A percentile compares a stretch with the other conserved stretches of the same genome.
These are phyloP conservation scores for Medicago truncatula DNA, from an alignment of 306 rosid genomes.

Conservation along the genomic window DNA sequence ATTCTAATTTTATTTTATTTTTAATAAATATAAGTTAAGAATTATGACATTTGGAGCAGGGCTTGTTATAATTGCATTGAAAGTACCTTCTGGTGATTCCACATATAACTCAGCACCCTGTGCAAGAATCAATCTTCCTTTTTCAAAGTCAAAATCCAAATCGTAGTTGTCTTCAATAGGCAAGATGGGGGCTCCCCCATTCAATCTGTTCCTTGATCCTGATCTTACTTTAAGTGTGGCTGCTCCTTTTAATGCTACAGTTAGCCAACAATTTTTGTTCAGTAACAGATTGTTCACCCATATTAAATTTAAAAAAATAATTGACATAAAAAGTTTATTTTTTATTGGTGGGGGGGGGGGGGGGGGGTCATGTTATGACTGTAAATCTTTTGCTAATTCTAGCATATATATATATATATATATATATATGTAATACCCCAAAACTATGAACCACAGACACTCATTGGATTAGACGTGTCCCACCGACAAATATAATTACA, in stretches of 20 bases:
- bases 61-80: background rate
- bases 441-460: no score
- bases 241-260: constrained; percentile 88
- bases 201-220: constrained; percentile 67
- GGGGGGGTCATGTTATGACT: background rate
- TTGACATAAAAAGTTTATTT: constrained; percentile 19
- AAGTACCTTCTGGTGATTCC: constrained; percentile 84
- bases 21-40: no score
- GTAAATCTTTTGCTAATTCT: no score
- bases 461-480: no score
- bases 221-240: constrained; percentile 82
- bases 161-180: constrained; percentile 73
- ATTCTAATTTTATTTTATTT: no score
- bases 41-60: background rate
- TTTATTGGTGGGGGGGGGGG: constrained; percentile 17
- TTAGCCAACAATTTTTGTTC: constrained; percentile 17
- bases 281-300: constrained; percentile 1
- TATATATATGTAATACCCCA: no score
- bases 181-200: constrained; percentile 68
- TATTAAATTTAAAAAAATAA: background rate
- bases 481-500: no score
- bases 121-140: constrained; percentile 64
- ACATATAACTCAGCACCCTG: constrained; percentile 67
- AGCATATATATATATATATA: no score
- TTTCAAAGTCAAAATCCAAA: constrained; percentile 70